Percentiles rank a stretch among this genome's conserved stretches.
These are phyloP conservation scores for Alloascoidea hylecoeti DNA, from an alignment of 805 yeast species.

Conservation along the genomic window DNA sequence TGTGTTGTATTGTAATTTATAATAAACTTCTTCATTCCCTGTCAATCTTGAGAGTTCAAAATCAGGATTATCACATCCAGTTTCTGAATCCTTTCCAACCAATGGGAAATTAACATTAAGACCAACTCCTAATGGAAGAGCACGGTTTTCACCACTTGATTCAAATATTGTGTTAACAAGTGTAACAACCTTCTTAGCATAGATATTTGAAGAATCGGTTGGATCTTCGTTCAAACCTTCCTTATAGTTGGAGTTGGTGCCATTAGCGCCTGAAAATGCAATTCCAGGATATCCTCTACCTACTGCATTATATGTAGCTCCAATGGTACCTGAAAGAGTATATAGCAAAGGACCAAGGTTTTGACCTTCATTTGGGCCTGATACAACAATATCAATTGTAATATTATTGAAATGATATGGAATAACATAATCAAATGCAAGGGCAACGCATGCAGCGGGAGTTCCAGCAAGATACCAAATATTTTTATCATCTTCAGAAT, in stretches of 20 bases:
- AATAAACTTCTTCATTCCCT: slow-evolving; percentile 22
- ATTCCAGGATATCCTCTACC: slow-evolving; percentile 25
- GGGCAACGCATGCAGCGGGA: slow-evolving; percentile 28
- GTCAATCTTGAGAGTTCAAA: slow-evolving; percentile 32
- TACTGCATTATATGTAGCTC: slow-evolving; percentile 25
- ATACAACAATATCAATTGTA: slow-evolving; percentile 27
- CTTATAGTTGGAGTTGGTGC: slow-evolving; percentile 28
- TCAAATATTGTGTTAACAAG: slow-evolving; percentile 23
- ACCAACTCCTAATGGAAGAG: slow-evolving; percentile 30
- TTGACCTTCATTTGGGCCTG: slow-evolving; percentile 32
- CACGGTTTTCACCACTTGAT: slow-evolving; percentile 20
- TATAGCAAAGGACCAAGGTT: slow-evolving; percentile 25
- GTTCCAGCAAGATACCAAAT: slow-evolving; percentile 35
- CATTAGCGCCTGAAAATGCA: slow-evolving; percentile 34
- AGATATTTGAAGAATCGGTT: slow-evolving; percentile 27
- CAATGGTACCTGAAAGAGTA: slow-evolving; percentile 26
- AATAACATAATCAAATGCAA: slow-evolving; percentile 26
- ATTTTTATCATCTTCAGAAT: slow-evolving; percentile 14
- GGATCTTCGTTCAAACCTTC: slow-evolving; percentile 29
- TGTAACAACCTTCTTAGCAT: slow-evolving; percentile 24
- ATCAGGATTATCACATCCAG: slow-evolving; percentile 25
- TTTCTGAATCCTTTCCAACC: slow-evolving; percentile 24
- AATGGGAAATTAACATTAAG: slow-evolving; percentile 33
- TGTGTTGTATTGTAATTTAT: slow-evolving; percentile 23
- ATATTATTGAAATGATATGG: slow-evolving; percentile 22